A percentile compares a stretch with the other conserved stretches of the same genome.
phyloP scores from a whole-genome alignment of 768 basidiomycete genomes.

The Plicaturopsis crispa region DNA sequence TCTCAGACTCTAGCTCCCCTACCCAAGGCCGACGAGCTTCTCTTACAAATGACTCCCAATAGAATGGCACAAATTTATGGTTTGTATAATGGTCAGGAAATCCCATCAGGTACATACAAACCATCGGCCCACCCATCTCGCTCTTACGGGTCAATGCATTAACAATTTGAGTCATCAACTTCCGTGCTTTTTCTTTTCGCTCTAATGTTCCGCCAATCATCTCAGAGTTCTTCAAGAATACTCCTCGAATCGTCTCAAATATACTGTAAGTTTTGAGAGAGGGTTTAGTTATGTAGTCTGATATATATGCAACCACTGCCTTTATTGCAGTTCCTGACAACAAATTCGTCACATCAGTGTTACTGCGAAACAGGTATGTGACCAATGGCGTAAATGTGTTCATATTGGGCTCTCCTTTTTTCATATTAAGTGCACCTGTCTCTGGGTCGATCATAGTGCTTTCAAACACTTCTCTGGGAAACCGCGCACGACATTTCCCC shows the following conservation, averaged over 20 bases:
- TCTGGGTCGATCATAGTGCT: conserved; percentile 19
- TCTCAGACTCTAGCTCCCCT: neutral
- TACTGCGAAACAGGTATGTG: conserved; percentile 20
- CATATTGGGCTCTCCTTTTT: conserved; percentile 23
- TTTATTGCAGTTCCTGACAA: conserved; percentile 19
- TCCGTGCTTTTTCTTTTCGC: conserved; percentile 15
- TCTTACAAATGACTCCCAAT: conserved; percentile 23
- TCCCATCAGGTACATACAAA: conserved; percentile 23
- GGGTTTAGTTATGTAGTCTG: conserved; percentile 22
- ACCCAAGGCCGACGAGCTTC: conserved; percentile 14
- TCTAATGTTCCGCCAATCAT: conserved; percentile 7
- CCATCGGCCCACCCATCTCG: conserved; percentile 31
- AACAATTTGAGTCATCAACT: conserved; percentile 26
- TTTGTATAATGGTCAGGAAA: conserved; percentile 32
- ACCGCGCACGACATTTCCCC: conserved; percentile 22
- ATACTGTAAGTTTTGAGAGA: conserved; percentile 16
- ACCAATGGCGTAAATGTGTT: conserved; percentile 22
- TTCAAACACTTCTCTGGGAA: conserved; percentile 18
- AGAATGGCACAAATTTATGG: conserved; percentile 24
- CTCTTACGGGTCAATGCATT: conserved; percentile 26
- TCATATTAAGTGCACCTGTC: conserved; percentile 18
- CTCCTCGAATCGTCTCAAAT: conserved; percentile 12
- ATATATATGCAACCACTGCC: conserved; percentile 17
- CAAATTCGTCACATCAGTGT: conserved; percentile 15
- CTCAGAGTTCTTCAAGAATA: conserved; percentile 16